Conservation (phyloP, 495 filamentous ascomycete genomes). For the Lophiotrema nucula region DNA sequence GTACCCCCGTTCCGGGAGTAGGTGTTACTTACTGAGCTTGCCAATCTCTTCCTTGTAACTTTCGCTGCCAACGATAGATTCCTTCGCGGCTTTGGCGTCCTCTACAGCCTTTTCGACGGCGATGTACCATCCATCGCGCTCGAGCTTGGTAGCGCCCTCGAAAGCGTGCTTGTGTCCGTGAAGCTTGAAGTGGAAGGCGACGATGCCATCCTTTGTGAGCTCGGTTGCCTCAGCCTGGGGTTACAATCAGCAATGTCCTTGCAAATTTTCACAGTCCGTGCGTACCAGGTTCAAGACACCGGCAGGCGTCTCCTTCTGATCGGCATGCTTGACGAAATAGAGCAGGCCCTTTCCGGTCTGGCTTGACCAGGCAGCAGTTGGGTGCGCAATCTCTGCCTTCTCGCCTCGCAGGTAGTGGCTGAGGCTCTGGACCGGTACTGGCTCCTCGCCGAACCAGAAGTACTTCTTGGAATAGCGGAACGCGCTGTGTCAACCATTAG, state of each 20-base stretch:
- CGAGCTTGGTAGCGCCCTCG: slow-evolving; percentile 67
- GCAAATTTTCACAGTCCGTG: slow-evolving; percentile 6
- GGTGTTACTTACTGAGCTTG: slow-evolving; percentile 42
- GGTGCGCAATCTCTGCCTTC: slow-evolving; percentile 78
- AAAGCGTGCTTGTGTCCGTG: slow-evolving; percentile 87
- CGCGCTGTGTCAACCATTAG: slow-evolving; percentile 48
- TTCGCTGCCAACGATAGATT: slow-evolving; percentile 42
- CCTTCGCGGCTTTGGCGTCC: slow-evolving; percentile 52
- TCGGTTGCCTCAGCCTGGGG: slow-evolving; percentile 78
- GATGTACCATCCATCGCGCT: slow-evolving; percentile 87
- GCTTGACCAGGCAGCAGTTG: slow-evolving; percentile 80
- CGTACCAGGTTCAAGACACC: slow-evolving; percentile 84
- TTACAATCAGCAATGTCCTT: slow-evolving; percentile 10
- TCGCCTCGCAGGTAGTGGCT: slow-evolving; percentile 75
- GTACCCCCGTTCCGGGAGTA: background rate
- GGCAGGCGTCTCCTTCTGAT: slow-evolving; percentile 74
- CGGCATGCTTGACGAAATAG: slow-evolving; percentile 83
- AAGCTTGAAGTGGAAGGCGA: slow-evolving; percentile 80
- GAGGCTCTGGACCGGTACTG: slow-evolving; percentile 73
- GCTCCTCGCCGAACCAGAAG: slow-evolving; percentile 89
- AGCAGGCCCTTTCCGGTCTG: slow-evolving; percentile 95
- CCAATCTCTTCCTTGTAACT: slow-evolving; percentile 51
- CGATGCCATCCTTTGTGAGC: slow-evolving; percentile 65
- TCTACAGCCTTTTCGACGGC: slow-evolving; percentile 55
- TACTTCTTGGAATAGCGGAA: slow-evolving; percentile 71